Evolutionary conservation across 225 moss, liverwort and hornwort genomes (phyloP).

Genomic region (Polytrichum formosum): DNA sequence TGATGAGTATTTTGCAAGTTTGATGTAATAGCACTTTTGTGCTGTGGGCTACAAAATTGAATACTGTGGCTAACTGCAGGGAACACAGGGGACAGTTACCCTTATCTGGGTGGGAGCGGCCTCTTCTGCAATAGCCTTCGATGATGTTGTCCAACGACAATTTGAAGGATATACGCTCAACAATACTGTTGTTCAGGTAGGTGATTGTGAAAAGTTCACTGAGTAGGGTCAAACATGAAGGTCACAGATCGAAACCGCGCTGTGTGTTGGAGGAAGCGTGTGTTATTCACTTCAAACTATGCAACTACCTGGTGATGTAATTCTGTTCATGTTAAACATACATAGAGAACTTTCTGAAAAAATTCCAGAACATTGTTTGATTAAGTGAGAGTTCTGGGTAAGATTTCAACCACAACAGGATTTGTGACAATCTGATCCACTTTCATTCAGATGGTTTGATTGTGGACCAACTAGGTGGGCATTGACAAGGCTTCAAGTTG

Average conservation of each 20-base stretch:
- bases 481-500: too few relatives aligned
- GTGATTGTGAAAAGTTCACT: too few relatives aligned
- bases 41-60: too few relatives aligned
- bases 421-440: neutral
- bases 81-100: conserved; percentile 52
- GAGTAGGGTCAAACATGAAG: too few relatives aligned
- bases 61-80: conserved; percentile 30
- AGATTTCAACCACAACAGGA: neutral
- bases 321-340: too few relatives aligned
- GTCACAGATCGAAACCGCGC: too few relatives aligned
- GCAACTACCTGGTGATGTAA: too few relatives aligned
- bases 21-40: neutral
- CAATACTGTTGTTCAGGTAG: too few relatives aligned
- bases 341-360: neutral
- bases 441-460: neutral
- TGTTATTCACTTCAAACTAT: too few relatives aligned
- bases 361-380: neutral
- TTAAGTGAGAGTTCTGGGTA: neutral
- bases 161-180: too few relatives aligned
- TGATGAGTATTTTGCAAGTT: neutral
- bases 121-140: conserved; percentile 17
- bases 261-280: too few relatives aligned
- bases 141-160: too few relatives aligned
- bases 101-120: conserved; percentile 40
- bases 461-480: neutral